Evolutionary conservation across 208 protist species (phyloP).

Genomic region (Acanthamoeba healyi): DNA sequence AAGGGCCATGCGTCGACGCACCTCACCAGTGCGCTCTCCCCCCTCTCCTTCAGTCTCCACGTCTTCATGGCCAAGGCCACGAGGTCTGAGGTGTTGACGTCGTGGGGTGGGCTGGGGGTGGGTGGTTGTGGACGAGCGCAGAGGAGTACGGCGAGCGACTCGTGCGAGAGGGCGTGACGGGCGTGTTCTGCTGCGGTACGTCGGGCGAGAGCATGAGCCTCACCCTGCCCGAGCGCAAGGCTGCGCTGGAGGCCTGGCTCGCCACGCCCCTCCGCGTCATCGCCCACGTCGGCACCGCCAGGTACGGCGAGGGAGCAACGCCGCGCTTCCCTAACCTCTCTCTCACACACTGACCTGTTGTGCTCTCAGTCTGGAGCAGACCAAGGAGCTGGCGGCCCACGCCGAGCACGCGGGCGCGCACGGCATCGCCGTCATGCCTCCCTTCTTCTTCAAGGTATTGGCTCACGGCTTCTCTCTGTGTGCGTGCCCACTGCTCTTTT

Average conservation of each 20-base stretch:
- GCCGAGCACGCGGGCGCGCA: not conserved
- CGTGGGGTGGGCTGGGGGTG: too few species aligned
- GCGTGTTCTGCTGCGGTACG: constrained; percentile 46
- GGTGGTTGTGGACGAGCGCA: not conserved
- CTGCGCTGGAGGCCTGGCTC: constrained; percentile 51
- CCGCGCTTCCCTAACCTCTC: not conserved
- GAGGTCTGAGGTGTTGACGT: too few species aligned
- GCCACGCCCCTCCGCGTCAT: constrained; percentile 4
- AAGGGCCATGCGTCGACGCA: not conserved
- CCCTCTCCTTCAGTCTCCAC: too few species aligned
- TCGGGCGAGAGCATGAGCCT: constrained; percentile 67
- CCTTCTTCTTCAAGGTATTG: constrained; percentile 62
- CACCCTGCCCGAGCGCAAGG: constrained; percentile 33
- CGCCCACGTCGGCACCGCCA: constrained; percentile 21
- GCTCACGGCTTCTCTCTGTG: not conserved
- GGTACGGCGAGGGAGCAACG: too few species aligned
- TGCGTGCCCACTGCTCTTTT: not conserved
- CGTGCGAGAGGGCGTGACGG: constrained; percentile 38
- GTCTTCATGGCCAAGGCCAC: too few species aligned
- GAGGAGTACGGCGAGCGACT: not conserved
- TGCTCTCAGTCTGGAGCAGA: constrained; percentile 34
- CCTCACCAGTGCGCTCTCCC: not conserved
- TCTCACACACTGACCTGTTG: not conserved
- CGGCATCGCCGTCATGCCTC: constrained; percentile 45
- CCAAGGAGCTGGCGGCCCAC: constrained; percentile 25